Base-by-base conservation (phyloP, 1,284 basidiomycete genomes). In the Trichosporon coremiiforme region DNA sequence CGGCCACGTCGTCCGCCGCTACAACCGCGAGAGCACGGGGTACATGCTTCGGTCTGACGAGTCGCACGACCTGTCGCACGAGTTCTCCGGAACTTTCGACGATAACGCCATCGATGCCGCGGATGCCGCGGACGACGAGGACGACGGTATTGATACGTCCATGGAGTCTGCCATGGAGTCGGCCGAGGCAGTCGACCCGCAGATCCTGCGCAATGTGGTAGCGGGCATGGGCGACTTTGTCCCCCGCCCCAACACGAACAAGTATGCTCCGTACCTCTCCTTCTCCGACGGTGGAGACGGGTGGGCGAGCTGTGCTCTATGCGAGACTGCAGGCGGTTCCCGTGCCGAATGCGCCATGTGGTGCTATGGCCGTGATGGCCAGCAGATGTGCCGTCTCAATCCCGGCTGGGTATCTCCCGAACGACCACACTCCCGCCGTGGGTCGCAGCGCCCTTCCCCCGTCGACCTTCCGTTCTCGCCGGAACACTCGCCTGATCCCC, bases 361-460 rank as follows among this genome's bases (percentile, higher is more conserved):
- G 70, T 71, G 70, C 38, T 41, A 63, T 8, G 70, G 70, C 3
- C 64, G 68, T 7, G 55, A 50, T 15, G 36, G 7, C 15, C 15
- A 17, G 29, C 12, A n/a, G 6, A 31, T 62, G 15, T 62, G 57
- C 33, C 57, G 57, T 8, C 31, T 62, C 8, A 10, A 20, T 31
- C 57, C 57, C 1, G n/a, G 31, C 29, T 62, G 57, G 57, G 50
- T 53, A 17, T 20, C 50, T 9, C 50, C 20, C 7, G 50, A 53
- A 20, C 8, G 3, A 8, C 50, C n/a, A 31, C 29, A 29, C 55
- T 41, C 38, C 12, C 38, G 41, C 5, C 41, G 41, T 7, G 36
- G 12, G 36, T 38, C 36, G 10, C 53, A 29, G 6, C 25, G 53
- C 3, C 3, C 4, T 4, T 57, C 22, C 12, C 31, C 53, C 8